Conservation (phyloP, 257 asterid genomes). For the Solanum lycopersicoides region DNA sequence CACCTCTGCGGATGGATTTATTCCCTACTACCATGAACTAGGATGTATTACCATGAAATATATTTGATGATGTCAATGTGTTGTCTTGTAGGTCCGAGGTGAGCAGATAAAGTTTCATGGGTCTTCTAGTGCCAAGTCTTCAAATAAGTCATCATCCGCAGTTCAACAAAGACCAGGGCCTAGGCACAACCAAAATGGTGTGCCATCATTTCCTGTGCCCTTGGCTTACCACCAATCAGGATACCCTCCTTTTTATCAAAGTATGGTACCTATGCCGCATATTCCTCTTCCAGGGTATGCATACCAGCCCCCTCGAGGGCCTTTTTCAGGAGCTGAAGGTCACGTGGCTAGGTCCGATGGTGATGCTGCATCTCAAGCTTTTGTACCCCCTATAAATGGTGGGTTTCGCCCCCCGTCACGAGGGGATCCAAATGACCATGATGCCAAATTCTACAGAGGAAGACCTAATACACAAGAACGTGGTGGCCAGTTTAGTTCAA, state of each 20-base stretch:
- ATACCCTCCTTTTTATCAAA: conserved; percentile 36
- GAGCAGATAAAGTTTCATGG: conserved; percentile 58
- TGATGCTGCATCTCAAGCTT: conserved; percentile 38
- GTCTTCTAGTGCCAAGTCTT: conserved; percentile 35
- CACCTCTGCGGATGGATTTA: not conserved
- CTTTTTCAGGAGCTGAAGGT: conserved; percentile 36
- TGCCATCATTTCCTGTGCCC: conserved; percentile 46
- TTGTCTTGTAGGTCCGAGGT: conserved; percentile 37
- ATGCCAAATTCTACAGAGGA: conserved; percentile 39
- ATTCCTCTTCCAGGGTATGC: conserved; percentile 46
- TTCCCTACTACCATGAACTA: not conserved
- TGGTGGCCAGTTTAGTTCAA: conserved; percentile 25
- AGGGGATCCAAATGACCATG: conserved; percentile 29
- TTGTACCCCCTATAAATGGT: conserved; percentile 39
- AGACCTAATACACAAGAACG: conserved; percentile 39
- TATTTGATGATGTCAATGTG: not conserved
- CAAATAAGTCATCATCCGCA: conserved; percentile 33
- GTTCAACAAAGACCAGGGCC: conserved; percentile 53
- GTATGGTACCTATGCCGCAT: conserved; percentile 47
- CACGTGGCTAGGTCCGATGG: conserved; percentile 30
- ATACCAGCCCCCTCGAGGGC: conserved; percentile 35
- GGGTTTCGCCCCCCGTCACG: conserved; percentile 33
- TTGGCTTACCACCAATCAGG: conserved; percentile 38
- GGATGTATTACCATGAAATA: not conserved
- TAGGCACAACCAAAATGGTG: conserved; percentile 46